Evolutionary conservation across 83 land plant species (phyloP).

Genomic region (Picea mariana): DNA sequence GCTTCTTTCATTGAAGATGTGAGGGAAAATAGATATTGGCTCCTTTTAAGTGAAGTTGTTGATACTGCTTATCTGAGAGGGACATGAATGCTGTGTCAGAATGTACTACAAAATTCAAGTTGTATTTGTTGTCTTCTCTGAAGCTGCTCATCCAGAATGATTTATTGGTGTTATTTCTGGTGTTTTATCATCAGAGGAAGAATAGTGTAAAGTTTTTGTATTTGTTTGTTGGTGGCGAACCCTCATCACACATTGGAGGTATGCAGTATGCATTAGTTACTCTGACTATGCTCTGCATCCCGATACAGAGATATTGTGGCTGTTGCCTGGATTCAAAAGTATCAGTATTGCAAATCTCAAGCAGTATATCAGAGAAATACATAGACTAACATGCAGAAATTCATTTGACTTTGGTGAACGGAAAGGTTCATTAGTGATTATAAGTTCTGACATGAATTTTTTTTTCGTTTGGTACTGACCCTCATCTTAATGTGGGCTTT

Average conservation of each 20-base stretch:
- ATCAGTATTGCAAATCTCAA: neutral
- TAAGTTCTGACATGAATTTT: conserved; percentile 2
- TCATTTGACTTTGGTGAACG: neutral
- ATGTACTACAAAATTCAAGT: conserved; percentile 1
- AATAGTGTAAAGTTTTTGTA: conserved; percentile 16
- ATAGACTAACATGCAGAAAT: conserved; percentile 7
- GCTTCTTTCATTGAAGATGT: conserved; percentile 4
- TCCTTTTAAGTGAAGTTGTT: conserved; percentile 1
- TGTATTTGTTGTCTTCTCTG: conserved; percentile 8
- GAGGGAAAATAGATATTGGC: neutral
- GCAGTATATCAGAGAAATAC: neutral
- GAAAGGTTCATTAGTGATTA: conserved; percentile 13
- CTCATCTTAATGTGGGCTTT: neutral
- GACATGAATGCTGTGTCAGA: conserved; percentile 7
- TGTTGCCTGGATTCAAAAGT: conserved; percentile 6
- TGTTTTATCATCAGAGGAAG: conserved; percentile 14
- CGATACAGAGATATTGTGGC: neutral
- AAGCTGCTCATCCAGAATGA: conserved; percentile 9
- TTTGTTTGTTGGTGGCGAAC: conserved; percentile 5
- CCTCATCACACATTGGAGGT: neutral
- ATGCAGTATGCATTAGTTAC: neutral
- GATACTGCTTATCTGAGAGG: neutral
- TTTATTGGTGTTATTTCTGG: conserved; percentile 12
- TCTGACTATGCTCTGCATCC: neutral
- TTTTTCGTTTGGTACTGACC: neutral